Evolutionary conservation across 2,329 filamentous ascomycete genomes (phyloP), one percentile per base, ranked within the genome.

Genomic region (Magnaporthiopsis rhizophila): DNA sequence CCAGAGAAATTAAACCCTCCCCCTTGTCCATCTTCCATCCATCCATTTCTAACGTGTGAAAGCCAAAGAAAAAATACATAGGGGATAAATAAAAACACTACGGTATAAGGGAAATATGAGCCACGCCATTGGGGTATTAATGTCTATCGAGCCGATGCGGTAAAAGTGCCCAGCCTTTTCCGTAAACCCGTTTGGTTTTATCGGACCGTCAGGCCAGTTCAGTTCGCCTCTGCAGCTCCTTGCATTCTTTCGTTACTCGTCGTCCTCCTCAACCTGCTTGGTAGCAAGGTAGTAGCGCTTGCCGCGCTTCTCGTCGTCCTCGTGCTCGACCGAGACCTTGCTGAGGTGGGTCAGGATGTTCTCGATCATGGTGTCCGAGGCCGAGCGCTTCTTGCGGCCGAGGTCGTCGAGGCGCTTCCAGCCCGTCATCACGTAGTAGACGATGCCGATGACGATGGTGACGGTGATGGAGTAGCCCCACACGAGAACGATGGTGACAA

Each of bases 381-480:
- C 76, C 72, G 78, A 82, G 69, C 86, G 82, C 76, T 85, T 81
- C 78, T 85, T 83, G 73, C 86, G 83, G 66, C 86, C 86, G 45
- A 89, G 80, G 72, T 88, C 81, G 72, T 86, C 81, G 67, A 88
- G 80, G 78, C 79, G 83, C 45, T 75, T 69, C 69, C 86, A 81
- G 72, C 80, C 78, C 79, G 86, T 86, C 68, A 88, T 80, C 58
- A 86, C 74, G 74, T 80, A 84, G 79, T 88, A 88, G 67, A 86
- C 83, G 70, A 88, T 86, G 70, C 85, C 86, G 69, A 87, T 84
- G 76, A 88, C 80, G 71, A 88, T 83, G 66, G 82, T 84, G 65
- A 88, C 84, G 73, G 83, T 85, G 66, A 88, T 85, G n/a, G 84
- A 86, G 79, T 66, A 88, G 59, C 78, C 78, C 85, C 86, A 88